Percentiles rank a stretch among this genome's conserved stretches.
phyloP scores from a whole-genome alignment of 768 basidiomycete genomes.

The Mycena capillaripes region DNA sequence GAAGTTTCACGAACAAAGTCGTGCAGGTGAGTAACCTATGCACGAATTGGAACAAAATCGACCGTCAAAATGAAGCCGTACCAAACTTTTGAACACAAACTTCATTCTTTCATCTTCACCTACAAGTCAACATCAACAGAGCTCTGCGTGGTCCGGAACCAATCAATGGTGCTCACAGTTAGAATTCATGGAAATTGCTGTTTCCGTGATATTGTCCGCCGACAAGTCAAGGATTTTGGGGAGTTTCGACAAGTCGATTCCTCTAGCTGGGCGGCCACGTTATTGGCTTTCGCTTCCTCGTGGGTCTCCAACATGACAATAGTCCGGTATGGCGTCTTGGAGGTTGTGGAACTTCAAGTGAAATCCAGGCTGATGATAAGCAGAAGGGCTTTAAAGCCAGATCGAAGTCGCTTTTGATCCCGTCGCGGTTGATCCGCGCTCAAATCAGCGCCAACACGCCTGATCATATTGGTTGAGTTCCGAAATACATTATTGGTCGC shows the following conservation, averaged over 20 bases:
- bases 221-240: constrained; percentile 58
- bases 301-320: constrained; percentile 14
- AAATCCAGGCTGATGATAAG: no score
- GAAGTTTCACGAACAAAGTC: constrained; percentile 81
- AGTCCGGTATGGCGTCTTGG: not conserved
- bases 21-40: constrained; percentile 78
- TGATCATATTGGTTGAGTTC: not conserved
- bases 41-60: not conserved
- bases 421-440: not conserved
- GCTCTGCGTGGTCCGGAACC: no score
- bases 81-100: constrained; percentile 59
- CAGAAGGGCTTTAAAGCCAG: no score
- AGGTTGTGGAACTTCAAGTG: not conserved
- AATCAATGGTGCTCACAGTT: constrained; percentile 51
- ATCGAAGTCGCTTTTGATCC: not conserved
- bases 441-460: not conserved
- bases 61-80: constrained; percentile 38
- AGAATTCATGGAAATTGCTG: constrained; percentile 54
- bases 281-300: constrained; percentile 40
- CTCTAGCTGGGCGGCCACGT: constrained; percentile 49
- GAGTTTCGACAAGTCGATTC: constrained; percentile 56
- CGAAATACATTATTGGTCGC: not conserved
- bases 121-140: constrained; percentile 32
- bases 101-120: constrained; percentile 58
- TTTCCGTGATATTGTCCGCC: constrained; percentile 56